Conservation (phyloP, 2,329 filamentous ascomycete genomes). For the Xylariaceae sp. region DNA sequence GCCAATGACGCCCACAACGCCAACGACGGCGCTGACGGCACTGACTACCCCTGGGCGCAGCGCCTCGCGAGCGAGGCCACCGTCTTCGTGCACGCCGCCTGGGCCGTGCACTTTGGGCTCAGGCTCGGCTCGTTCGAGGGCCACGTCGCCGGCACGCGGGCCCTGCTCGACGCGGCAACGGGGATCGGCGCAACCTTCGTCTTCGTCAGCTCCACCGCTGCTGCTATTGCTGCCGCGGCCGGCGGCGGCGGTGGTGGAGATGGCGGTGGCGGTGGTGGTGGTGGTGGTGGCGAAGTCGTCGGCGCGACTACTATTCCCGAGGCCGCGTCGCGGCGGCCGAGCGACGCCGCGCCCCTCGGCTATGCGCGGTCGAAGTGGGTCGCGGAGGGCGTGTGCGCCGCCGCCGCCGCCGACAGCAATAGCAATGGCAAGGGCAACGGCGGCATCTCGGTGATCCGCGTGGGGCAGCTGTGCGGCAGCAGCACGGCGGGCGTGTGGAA, state of each 20-base stretch:
- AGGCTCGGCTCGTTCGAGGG: constrained; percentile 46
- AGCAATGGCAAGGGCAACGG: constrained; percentile 1
- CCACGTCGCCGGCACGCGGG: constrained; percentile 40
- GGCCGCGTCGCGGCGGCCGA: constrained; percentile 29
- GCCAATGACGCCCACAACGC: no score
- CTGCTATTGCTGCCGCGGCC: constrained; percentile 7
- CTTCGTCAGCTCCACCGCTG: constrained; percentile 21
- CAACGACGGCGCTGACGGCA: no score
- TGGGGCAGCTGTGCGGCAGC: constrained; percentile 39
- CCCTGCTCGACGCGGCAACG: constrained; percentile 38
- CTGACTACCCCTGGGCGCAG: constrained; percentile 29
- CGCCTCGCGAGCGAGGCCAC: constrained; percentile 35
- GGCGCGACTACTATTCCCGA: constrained; percentile 29
- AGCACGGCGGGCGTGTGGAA: constrained; percentile 35
- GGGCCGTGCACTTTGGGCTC: constrained; percentile 58
- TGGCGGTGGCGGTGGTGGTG: no score
- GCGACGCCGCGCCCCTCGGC: constrained; percentile 39
- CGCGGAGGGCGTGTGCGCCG: constrained; percentile 44
- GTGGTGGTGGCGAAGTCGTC: no score
- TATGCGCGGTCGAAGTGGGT: constrained; percentile 53
- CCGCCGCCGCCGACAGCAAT: constrained; percentile 20
- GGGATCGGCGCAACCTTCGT: constrained; percentile 10
- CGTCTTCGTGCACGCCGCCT: constrained; percentile 54
- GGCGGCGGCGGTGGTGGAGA: no score
- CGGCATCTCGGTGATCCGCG: constrained; percentile 31